Percentiles rank a stretch among this genome's conserved stretches.
Conservation (phyloP, 352 stramenopile genomes). For the Phytophthora pinifolia region DNA sequence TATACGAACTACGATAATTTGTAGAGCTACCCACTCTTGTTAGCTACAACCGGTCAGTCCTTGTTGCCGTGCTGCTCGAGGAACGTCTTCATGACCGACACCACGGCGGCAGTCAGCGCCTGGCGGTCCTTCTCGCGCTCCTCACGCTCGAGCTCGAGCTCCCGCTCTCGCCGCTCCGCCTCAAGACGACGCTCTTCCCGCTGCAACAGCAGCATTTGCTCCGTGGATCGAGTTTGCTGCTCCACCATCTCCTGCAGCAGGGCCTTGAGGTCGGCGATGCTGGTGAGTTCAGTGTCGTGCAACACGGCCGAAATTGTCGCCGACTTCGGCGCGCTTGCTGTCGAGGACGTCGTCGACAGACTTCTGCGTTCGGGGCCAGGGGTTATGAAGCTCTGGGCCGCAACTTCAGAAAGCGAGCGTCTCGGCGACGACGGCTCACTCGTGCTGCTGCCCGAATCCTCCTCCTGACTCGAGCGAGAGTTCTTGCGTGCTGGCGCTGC, state of each 20-base stretch:
- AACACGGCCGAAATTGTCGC: conserved; percentile 7
- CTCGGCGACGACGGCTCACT: conserved; percentile 22
- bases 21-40: conserved; percentile 1
- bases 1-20: conserved; percentile 21
- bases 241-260: conserved; percentile 33
- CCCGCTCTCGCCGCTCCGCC: conserved; percentile 27
- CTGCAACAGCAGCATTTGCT: conserved; percentile 32
- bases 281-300: conserved; percentile 12
- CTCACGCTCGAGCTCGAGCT: conserved; percentile 24
- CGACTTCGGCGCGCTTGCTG: background rate
- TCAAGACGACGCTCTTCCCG: conserved; percentile 34
- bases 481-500: conserved; percentile 1
- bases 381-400: conserved; percentile 21
- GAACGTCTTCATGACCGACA: conserved; percentile 32
- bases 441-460: conserved; percentile 16
- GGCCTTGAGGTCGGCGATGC: conserved; percentile 26
- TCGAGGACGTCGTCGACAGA: background rate
- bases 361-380: conserved; percentile 2
- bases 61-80: conserved; percentile 24
- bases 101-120: conserved; percentile 23
- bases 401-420: conserved; percentile 2
- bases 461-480: conserved; percentile 14
- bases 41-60: conserved; percentile 2
- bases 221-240: conserved; percentile 25
- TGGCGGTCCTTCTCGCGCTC: conserved; percentile 38